Base-by-base conservation (phyloP, 768 basidiomycete species). In the Epithele typhae region DNA sequence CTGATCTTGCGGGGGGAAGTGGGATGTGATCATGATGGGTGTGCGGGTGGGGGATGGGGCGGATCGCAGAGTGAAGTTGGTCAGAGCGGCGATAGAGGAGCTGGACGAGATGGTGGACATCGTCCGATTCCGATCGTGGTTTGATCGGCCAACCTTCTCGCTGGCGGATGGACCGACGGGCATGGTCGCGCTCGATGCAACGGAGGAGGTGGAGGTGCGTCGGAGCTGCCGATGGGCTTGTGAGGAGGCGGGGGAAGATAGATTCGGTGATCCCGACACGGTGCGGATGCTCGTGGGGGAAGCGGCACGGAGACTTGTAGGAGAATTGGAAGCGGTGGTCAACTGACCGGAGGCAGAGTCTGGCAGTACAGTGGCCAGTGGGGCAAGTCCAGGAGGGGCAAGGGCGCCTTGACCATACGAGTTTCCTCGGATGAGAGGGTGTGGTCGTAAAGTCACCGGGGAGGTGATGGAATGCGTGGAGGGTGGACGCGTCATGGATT, bases 381-480 rank as follows among this genome's bases (percentile, higher is more conserved):
- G 83, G 8, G 77, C 70, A 12, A 84, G 68, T 68, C 68, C 64
- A 3, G 72, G 66, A 34, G 78, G 76, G 42, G 66, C 48, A 47
- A 62, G 59, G 2, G 61, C 33, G 34, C 63, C 63, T 36, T 67
- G 72, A 5, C 82, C 79, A 48, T 76, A 79, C 0, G 86, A 86
- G 52, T 81, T 74, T 8, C 84, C 85, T 45, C 87, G 81, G 53
- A 89, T 87, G 42, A 89, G 73, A 6, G 86, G 87, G 59, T 89
- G 87, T 0, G 84, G 85, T 14, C 83, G 82, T 40, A 84, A 67
- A 15, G 54, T 44, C 15, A n/a, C 18, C 12, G 55, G 52, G 0
- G 48, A 52, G 21, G 66, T 60, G n/a, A 74, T 61, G 14, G 84
- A 85, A 57, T 84, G 78, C 25, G 65, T 77, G 4, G 85, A 87